Evolutionary conservation across 75 land plant species (phyloP).

Genomic region (Isoetes taiwanensis): DNA sequence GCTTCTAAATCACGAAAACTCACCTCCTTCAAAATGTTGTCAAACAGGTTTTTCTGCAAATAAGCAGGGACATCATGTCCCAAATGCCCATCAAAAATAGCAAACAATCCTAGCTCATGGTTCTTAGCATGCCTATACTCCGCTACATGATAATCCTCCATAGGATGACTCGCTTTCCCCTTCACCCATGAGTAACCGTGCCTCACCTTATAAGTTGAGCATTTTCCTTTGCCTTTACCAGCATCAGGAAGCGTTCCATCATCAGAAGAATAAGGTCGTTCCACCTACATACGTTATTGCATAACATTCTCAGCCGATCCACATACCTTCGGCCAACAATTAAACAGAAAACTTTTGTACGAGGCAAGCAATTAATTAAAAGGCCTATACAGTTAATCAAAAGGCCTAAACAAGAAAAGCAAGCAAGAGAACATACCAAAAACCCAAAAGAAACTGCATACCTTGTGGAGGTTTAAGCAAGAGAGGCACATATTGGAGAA

Average conservation of each 20-base stretch:
- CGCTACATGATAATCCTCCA: conserved; percentile 76
- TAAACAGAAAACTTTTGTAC: too few relatives aligned
- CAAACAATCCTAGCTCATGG: conserved; percentile 40
- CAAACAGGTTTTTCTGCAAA: conserved; percentile 25
- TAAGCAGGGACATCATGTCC: conserved; percentile 22
- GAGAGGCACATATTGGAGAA: too few relatives aligned
- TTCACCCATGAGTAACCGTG: conserved; percentile 58
- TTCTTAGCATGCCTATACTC: conserved; percentile 30
- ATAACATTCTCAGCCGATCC: too few relatives aligned
- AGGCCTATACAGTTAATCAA: too few relatives aligned
- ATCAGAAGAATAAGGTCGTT: too few relatives aligned
- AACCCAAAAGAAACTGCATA: too few relatives aligned
- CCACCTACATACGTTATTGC: too few relatives aligned
- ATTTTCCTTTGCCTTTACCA: conserved; percentile 54
- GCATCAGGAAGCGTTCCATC: conserved; percentile 14
- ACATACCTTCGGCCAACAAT: too few relatives aligned
- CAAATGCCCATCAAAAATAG: conserved; percentile 31
- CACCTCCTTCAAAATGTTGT: conserved; percentile 26
- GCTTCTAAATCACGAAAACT: background rate
- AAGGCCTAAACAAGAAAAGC: too few relatives aligned
- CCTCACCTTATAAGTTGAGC: conserved; percentile 10
- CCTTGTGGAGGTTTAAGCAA: too few relatives aligned
- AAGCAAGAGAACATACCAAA: too few relatives aligned
- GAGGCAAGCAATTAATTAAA: too few relatives aligned
- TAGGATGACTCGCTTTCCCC: conserved; percentile 63